Base-by-base conservation (phyloP, 73 alveolate species). In the Tetrahymena elliotti region DNA sequence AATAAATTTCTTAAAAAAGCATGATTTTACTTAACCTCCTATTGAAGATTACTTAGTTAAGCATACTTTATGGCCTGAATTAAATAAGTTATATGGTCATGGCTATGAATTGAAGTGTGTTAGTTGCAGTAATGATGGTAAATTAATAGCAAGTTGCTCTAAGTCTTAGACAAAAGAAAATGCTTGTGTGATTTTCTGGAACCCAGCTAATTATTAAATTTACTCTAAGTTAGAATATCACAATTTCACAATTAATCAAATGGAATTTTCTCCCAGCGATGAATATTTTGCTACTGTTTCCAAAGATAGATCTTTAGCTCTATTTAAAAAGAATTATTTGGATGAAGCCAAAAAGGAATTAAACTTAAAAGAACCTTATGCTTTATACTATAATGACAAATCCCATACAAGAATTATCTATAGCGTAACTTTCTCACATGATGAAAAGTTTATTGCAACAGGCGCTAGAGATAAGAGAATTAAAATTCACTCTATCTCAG, bases 21-120 rank as follows among this genome's bases (percentile, higher is more conserved):
- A 68, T 31, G 88, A 68, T 31, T 68, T 68, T 68, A 68, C 88
- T 68, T 36, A 68, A 68, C 99, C 99, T 37, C 99, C 99, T 34
- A 98, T 96, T 96, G 99, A 99, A 97, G 99, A 98, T 94, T 97
- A 96, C 88, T 95, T 99, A 33, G 95, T 97, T 94, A 97, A 97
- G 83, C 97, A 98, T 95, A 97, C 99, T 10, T 97, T 99, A 93
- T 99, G 99, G 99, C 99, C 99, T 0, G 99, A 99, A 93, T 97
- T 96, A 83, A 96, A 98, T 47, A 99, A 99, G 96, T 97, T 98
- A 93, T 99, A 99, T 95, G 99, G 99, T 6, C 99, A 99, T 97
- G 99, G 99, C 84, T 98, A 98, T 97, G 99, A 98, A 95, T 94
- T 99, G 22, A 97, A 93, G 94, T 96, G 98, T 27, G 95, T 98